Base-by-base conservation (phyloP, 2,329 filamentous ascomycete genomes). In the Fusarium newnesense region DNA sequence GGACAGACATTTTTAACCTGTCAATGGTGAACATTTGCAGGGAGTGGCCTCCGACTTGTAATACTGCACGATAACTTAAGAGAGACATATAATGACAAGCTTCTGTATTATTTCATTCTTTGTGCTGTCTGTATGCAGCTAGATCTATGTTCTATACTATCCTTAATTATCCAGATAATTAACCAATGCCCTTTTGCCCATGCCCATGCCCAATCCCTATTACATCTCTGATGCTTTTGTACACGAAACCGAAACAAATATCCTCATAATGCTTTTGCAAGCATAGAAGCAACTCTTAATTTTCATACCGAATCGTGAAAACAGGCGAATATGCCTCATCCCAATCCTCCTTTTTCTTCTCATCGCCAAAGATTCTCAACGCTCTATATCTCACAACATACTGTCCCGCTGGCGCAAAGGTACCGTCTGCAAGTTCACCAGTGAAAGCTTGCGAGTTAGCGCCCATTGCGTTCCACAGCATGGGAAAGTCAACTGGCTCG, bases 301-400 rank as follows among this genome's bases (percentile, higher is more conserved):
- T 58, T 59, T 69, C 60, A 58, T 89, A 89, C 42, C 77, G 76
- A 54, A 89, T 84, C n/a, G 77, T 75, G 67, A 90, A 87, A 2
- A 80, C 61, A 1, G 78, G 75, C 16, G 85, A 83, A 73, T 85
- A 81, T 28, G 77, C 76, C 3, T 80, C 75, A 32, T 89, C 87
- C 79, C 87, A 90, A 54, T 89, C 85, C 8, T 77, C 79, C 4
- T 80, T 67, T 62, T 84, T 81, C 19, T 80, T 77, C 39, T 79
- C 78, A 64, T 89, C 82, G 9, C 88, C 88, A 75, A 86, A 88
- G 66, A 90, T 83, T 66, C 83, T 84, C 70, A 90, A 77, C 5
- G 87, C 85, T 64, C 83, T 83, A 36, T 88, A 80, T 2, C 81
- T 80, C 56, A 89, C 80, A 77, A 84, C 85, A 79, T 90, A 90